Evolutionary conservation across 1,284 basidiomycete genomes (phyloP), one percentile per base, ranked within the genome.

Genomic region (Amylostereum chailletii): DNA sequence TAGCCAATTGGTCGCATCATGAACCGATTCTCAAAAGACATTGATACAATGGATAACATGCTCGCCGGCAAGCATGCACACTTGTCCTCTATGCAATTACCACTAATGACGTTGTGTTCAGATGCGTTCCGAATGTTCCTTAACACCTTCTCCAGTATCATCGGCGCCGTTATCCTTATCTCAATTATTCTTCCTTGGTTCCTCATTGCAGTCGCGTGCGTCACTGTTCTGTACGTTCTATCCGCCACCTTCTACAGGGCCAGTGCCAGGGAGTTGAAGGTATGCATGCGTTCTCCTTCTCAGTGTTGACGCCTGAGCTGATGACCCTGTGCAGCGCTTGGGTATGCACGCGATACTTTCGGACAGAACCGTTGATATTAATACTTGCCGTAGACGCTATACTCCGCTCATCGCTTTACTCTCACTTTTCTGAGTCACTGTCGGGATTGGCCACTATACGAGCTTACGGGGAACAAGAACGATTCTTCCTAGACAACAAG

Each of bases 181-280:
- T 76, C 81, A 5, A 83, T 91, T 54, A 67, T 94, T 53, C 66
- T 90, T 33, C 92, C 90, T 0, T 94, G 86, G 79, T 93, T 94
- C 74, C 72, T 93, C 48, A 79, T 90, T 52, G 83, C 82, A 9
- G 81, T 91, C 8, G 70, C 71, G 33, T 73, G 73, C 43, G 76
- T 91, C 45, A 62, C 76, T 2, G 56, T 79, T 31, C 67, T 78
- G 11, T 87, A 85, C 58, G 54, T 74, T 44, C 85, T 82, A 65
- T 75, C 79, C 36, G 86, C 90, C 4, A 64, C 75, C 3, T 95
- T 94, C 71, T 97, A 97, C 64, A 83, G 91, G 39, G 76, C 85
- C 1, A 90, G 87, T 60, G 91, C 94, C 3, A 76, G 93, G 58
- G 93, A 96, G 64, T 72, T 96, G 57, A 96, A 96, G 75, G 80